A percentile compares a stretch with the other conserved stretches of the same genome.
These are phyloP conservation scores for Mycosphaerella sp. DNA, from an alignment of 2,329 filamentous ascomycete genomes.

Conservation along the genomic window DNA sequence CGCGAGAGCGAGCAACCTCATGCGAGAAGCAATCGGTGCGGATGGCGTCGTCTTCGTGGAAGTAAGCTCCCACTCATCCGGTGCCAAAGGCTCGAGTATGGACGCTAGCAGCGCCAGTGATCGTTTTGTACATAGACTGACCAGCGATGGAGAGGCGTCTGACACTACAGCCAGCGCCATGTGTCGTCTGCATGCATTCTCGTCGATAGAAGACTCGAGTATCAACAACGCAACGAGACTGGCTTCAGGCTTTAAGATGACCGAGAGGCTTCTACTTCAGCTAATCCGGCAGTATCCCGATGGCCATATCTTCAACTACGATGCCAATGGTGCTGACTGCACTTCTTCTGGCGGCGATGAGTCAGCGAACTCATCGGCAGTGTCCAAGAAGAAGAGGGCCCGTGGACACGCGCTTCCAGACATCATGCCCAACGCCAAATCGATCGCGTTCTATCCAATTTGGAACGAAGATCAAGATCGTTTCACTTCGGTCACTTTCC, in stretches of 20 bases:
- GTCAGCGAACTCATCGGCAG: background rate
- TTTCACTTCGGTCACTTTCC: conserved; percentile 23
- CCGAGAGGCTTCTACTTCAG: background rate
- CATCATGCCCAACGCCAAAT: background rate
- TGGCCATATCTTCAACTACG: conserved; percentile 9
- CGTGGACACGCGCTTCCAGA: background rate
- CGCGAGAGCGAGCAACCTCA: conserved; percentile 19
- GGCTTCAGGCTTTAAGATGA: background rate
- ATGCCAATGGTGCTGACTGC: conserved; percentile 5
- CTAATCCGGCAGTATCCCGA: conserved; percentile 9
- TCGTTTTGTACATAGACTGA: background rate
- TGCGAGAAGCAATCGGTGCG: conserved; percentile 43
- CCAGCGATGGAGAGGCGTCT: background rate
- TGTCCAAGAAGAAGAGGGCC: background rate
- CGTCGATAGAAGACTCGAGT: background rate
- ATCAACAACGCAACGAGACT: conserved; percentile 7
- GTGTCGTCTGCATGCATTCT: background rate
- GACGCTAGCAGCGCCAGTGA: background rate
- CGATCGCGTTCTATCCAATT: background rate
- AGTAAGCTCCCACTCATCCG: conserved; percentile 4
- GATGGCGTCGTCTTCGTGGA: conserved; percentile 45
- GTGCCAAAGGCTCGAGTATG: background rate
- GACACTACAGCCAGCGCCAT: background rate
- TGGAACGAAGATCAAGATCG: background rate
- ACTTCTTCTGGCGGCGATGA: conserved; percentile 14